Evolutionary conservation across 805 yeast species (phyloP).

Genomic region (Helenozyma baotianmanensis): DNA sequence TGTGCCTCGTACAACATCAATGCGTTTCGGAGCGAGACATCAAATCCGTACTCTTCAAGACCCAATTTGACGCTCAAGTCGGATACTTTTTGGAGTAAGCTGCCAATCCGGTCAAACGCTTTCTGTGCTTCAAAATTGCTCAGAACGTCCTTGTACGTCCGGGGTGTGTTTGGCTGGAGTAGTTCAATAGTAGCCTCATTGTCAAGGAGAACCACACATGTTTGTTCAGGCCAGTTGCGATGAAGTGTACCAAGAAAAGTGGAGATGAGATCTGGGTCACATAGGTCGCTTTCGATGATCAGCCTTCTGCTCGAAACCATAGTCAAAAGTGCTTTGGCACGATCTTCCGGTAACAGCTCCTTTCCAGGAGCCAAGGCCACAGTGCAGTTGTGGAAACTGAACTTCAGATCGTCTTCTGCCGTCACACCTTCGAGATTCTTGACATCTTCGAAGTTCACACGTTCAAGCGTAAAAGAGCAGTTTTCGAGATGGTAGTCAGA

Average conservation of each 20-base stretch:
- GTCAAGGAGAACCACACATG: constrained; percentile 11
- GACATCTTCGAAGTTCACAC: no score
- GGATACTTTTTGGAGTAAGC: constrained; percentile 9
- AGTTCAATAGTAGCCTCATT: constrained; percentile 10
- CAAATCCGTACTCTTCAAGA: constrained; percentile 12
- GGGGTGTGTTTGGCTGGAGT: no score
- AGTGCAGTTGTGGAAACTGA: no score
- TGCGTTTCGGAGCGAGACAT: constrained; percentile 15
- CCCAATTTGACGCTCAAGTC: constrained; percentile 14
- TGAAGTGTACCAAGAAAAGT: constrained; percentile 1
- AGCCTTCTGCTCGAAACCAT: neutral
- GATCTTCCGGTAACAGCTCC: no score
- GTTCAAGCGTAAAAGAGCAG: no score
- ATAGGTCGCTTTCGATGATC: neutral
- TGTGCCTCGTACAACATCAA: constrained; percentile 17
- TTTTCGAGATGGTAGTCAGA: no score
- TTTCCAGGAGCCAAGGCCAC: no score
- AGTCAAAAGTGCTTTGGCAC: no score
- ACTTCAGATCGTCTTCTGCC: no score
- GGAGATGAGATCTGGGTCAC: neutral
- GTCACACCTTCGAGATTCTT: no score
- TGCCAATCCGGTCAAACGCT: constrained; percentile 1
- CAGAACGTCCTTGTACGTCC: no score
- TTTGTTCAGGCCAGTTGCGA: neutral
- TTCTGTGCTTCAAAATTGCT: no score